Percentiles rank a stretch among this genome's conserved stretches.
These are phyloP conservation scores for Podila minutissima DNA, from an alignment of 192 early-diverging fungal species.

Conservation along the genomic window DNA sequence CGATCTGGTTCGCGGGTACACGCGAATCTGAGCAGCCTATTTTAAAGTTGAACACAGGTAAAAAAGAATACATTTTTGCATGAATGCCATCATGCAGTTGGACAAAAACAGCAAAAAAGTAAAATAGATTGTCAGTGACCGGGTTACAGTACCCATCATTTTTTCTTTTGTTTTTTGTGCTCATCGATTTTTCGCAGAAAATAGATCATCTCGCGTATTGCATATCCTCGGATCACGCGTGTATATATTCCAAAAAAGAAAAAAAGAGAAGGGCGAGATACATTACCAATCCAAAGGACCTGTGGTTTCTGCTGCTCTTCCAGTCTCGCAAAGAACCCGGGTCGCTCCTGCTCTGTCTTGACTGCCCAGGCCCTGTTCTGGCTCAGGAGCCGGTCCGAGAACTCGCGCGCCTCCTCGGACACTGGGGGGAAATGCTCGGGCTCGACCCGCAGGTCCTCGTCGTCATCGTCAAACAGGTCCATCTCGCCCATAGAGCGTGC, in stretches of 20 bases:
- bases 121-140: no score
- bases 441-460: not conserved
- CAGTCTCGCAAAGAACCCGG: conserved; percentile 78
- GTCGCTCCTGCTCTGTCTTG: conserved; percentile 64
- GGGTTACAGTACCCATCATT: no score
- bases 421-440: conserved; percentile 22
- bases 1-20: conserved; percentile 84
- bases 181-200: no score
- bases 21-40: conserved; percentile 94
- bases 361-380: conserved; percentile 74
- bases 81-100: no score
- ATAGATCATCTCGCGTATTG: no score
- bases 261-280: not conserved
- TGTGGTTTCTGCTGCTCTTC: conserved; percentile 83
- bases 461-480: conserved; percentile 4
- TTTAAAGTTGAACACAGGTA: no score
- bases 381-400: conserved; percentile 48
- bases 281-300: conserved; percentile 85
- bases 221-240: not conserved
- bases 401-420: conserved; percentile 35
- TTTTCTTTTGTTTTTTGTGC: no score
- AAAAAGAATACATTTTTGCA: no score
- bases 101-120: no score
- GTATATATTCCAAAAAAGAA: not conserved
- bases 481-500: not conserved